Evolutionary conservation across 2,329 filamentous ascomycete genomes (phyloP).

Genomic region (Fusarium musae): DNA sequence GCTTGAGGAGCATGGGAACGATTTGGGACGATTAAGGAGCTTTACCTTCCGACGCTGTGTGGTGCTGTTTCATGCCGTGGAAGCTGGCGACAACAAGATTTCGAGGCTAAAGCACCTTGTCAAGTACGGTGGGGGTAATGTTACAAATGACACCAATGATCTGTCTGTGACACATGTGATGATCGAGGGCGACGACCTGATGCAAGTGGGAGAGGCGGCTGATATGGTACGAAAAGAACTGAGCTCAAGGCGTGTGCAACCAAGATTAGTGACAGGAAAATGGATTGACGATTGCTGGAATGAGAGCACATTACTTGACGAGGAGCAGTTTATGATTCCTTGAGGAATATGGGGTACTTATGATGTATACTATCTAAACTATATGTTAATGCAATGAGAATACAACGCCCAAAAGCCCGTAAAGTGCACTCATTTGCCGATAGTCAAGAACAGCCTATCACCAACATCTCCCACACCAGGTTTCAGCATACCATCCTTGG

Average conservation of each 20-base stretch:
- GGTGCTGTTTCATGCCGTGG: conserved; percentile 54
- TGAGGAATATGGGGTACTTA: conserved; percentile 32
- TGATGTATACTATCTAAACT: conserved; percentile 36
- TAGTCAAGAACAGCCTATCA: conserved; percentile 87
- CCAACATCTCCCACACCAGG: conserved; percentile 92
- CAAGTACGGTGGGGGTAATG: conserved; percentile 74
- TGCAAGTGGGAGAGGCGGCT: conserved; percentile 51
- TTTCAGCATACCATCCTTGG: conserved; percentile 87
- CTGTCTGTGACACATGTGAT: conserved; percentile 78
- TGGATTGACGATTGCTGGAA: conserved; percentile 88
- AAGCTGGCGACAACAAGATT: conserved; percentile 48
- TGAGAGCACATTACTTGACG: conserved; percentile 81
- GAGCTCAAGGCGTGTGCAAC: conserved; percentile 62
- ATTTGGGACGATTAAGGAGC: conserved; percentile 59
- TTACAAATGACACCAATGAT: conserved; percentile 63
- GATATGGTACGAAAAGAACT: conserved; percentile 59
- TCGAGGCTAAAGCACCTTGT: conserved; percentile 66
- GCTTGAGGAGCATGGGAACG: conserved; percentile 66
- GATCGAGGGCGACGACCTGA: conserved; percentile 56
- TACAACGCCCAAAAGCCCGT: conserved; percentile 3
- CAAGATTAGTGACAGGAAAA: conserved; percentile 72
- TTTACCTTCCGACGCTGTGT: conserved; percentile 63
- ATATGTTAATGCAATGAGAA: conserved; percentile 25
- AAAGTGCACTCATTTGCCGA: conserved; percentile 75
- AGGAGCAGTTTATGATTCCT: conserved; percentile 68